A percentile compares a stretch with the other conserved stretches of the same genome.
phyloP scores from a whole-genome alignment of 2,329 filamentous ascomycete genomes.

The Ascocoryne sarcoides region DNA sequence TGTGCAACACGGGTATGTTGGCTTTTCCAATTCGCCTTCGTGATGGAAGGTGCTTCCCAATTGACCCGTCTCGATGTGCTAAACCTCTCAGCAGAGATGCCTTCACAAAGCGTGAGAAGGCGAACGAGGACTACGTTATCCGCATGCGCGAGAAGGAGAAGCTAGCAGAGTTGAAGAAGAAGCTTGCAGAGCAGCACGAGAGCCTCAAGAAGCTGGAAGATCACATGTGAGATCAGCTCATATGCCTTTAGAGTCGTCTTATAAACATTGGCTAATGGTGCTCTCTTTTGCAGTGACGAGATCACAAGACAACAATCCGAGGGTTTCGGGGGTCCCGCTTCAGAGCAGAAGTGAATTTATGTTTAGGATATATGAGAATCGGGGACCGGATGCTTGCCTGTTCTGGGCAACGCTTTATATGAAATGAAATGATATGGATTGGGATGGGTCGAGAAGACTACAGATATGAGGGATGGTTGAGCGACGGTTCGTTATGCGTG shows the following conservation, averaged over 20 bases:
- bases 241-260: neutral
- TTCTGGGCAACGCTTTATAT: no score
- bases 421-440: no score
- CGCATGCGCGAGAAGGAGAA: constrained; percentile 83
- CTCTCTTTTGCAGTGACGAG: constrained; percentile 51
- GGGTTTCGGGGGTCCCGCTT: no score
- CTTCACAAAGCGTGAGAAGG: constrained; percentile 87
- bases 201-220: constrained; percentile 79
- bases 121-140: constrained; percentile 78
- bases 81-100: constrained; percentile 55
- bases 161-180: constrained; percentile 66
- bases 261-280: constrained; percentile 9
- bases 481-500: no score
- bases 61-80: no score
- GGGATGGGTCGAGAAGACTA: no score
- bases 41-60: no score
- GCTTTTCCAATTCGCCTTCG: no score
- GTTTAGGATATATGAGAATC: constrained; percentile 4
- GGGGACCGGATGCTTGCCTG: constrained; percentile 5
- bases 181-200: constrained; percentile 66
- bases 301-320: constrained; percentile 65
- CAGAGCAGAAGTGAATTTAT: constrained; percentile 30
- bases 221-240: constrained; percentile 60
- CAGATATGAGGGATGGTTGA: neutral
- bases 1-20: constrained; percentile 15